These are phyloP conservation scores for Scheffersomyces stipitis DNA, from an alignment of 805 yeast species.

Conservation along the genomic window DNA sequence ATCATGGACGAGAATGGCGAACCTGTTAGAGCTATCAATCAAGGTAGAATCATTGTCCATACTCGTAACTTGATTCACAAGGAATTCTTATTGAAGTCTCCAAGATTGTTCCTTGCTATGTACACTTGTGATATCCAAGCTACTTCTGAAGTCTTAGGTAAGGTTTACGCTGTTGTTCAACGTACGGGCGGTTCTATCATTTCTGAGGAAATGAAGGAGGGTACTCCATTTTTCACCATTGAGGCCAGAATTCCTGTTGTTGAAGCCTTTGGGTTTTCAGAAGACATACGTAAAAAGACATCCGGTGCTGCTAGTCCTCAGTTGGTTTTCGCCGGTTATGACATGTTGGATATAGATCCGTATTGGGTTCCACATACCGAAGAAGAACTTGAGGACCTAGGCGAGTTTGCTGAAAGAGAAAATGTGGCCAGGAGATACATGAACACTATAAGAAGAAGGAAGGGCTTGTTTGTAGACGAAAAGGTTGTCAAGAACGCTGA, in stretches of 20 bases:
- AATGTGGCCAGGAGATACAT: slow-evolving; percentile 87
- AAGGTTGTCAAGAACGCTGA: slow-evolving; percentile 91
- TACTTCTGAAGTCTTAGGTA: slow-evolving; percentile 89
- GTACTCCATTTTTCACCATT: slow-evolving; percentile 92
- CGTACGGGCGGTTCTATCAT: slow-evolving; percentile 80
- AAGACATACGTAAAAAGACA: slow-evolving; percentile 87
- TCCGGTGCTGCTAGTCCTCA: slow-evolving; percentile 99
- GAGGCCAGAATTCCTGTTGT: slow-evolving; percentile 86
- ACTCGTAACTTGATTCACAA: slow-evolving; percentile 73
- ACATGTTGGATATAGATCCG: slow-evolving; percentile 86
- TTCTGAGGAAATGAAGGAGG: slow-evolving; percentile 96
- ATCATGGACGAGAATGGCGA: slow-evolving; percentile 23
- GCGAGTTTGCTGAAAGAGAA: slow-evolving; percentile 89
- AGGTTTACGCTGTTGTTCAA: slow-evolving; percentile 92
- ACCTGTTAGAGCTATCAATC: slow-evolving; percentile 39
- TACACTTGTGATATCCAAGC: slow-evolving; percentile 95
- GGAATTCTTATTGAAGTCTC: slow-evolving; percentile 77
- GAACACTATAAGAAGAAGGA: slow-evolving; percentile 76
- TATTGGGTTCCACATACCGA: slow-evolving; percentile 99
- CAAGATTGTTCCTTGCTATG: slow-evolving; percentile 88
- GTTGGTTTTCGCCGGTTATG: slow-evolving; percentile 85
- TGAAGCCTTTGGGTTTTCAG: slow-evolving; percentile 95
- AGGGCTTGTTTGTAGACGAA: slow-evolving; percentile 87
- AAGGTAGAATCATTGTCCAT: slow-evolving; percentile 72
- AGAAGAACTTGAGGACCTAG: slow-evolving; percentile 90